Conservation (phyloP, 257 asterid species). For the Ligustrum vulgare region DNA sequence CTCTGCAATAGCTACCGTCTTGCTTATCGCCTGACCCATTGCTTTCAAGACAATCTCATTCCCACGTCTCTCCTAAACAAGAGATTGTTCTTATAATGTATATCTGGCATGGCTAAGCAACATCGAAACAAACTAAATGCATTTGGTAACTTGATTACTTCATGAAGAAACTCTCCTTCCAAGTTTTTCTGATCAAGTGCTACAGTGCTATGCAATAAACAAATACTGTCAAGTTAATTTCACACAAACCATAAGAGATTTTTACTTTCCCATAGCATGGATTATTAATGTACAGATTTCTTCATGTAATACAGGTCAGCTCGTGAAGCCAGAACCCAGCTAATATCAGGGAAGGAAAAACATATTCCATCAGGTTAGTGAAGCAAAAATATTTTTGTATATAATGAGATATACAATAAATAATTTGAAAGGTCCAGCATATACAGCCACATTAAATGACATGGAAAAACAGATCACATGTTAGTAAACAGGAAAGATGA, state of each 20-base stretch:
- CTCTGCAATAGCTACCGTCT: constrained; percentile 55
- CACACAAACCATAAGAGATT: background rate
- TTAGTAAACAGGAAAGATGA: background rate
- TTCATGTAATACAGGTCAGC: background rate
- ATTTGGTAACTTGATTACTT: background rate
- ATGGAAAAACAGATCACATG: background rate
- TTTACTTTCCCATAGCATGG: background rate
- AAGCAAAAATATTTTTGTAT: background rate
- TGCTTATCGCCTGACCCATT: constrained; percentile 64
- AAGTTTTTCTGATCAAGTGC: background rate
- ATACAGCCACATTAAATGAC: background rate
- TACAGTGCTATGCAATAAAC: background rate
- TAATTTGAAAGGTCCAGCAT: background rate
- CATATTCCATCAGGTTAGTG: background rate
- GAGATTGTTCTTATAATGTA: background rate
- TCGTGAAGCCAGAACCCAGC: background rate
- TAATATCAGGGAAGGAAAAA: background rate
- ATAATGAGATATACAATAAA: background rate
- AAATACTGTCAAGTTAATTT: background rate
- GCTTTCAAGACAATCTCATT: constrained; percentile 57
- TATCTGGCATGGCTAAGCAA: background rate
- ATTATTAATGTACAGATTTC: background rate
- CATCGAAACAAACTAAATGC: background rate
- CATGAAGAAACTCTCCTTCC: background rate
- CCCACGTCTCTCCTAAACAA: constrained; percentile 46